Base-by-base conservation (phyloP, 441 rosid genomes). In the Mallotus repandus region DNA sequence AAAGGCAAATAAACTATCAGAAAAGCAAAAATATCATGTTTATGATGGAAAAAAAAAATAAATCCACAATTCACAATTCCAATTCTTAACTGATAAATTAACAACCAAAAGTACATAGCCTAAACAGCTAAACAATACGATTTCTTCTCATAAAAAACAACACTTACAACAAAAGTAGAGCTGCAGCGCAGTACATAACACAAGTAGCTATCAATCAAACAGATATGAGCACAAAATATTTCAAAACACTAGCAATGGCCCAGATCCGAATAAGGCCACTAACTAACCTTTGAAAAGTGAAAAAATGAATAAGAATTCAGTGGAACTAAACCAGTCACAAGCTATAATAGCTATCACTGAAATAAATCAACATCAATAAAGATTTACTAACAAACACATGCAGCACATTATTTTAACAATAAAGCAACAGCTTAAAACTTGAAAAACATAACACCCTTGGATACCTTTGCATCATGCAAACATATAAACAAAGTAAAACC, bases 361-460 rank as follows among this genome's bases (percentile, higher is more conserved):
- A 14, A 19, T n/a, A 69, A 38, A 69, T 69, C 19, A 19, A 35
- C 21, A 25, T 8, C 16, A 69, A 69, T 21, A 45, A 22, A 69
- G 9, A 45, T 45, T 45, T 10, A 8, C 12, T 9, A 45, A 10
- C 18, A 19, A 2, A 69, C n/a, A 41, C 25, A 29, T 60, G 63
- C 52, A 58, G 22, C 58, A 66, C 15, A 57, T 45, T 46, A 56
- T 19, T 63, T 63, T 13, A 72, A 38, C 22, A 53, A 72, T 38
- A 52, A 0, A 57, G 63, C 62, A 63, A 25, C 63, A 21, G 62
- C 62, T 63, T 54, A 9, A 58, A 70, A 70, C 19, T 70, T 57
- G 53, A 52, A 72, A 63, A 66, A 32, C 53, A 72, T 54, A 48
- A 72, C 19, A 52, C 52, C 41, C 14, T 52, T 62, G 11, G 73